Evolutionary conservation across 1,284 basidiomycete genomes (phyloP), one percentile per base, ranked within the genome.

Genomic region (Austroboletus niveus): DNA sequence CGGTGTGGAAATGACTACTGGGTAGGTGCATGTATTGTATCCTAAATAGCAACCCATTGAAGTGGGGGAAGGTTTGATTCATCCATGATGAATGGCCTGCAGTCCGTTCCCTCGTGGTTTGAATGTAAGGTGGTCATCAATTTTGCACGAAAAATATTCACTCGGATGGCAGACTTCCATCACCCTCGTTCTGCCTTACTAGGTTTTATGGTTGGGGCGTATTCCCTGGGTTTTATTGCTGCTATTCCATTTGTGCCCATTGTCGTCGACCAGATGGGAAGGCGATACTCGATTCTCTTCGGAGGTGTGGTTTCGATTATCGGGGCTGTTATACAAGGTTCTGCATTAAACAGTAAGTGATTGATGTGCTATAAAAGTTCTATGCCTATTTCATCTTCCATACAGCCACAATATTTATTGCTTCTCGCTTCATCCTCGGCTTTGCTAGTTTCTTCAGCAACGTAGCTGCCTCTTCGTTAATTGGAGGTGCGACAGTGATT

Each of bases 1-100:
- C 24, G 80, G 78, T 34, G 80, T 81, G 14, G 80, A 84, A 59
- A 80, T 82, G 78, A 82, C 80, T 1, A 79, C 74, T 60, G 81
- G 81, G 79, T 77, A 54, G 55, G 75, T 65, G 31, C 32, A 11
- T 75, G 17, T 17, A 74, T 15, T 73, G 12, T 6, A 30, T 20
- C 3, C 5, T 10, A 12, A 15, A 41, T 39, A 6, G 2, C n/a
- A 1, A 20, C 15, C 10, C 20, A 32, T 17, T 53, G 40, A 57
- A 1, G 5, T 24, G 22, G 1, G 20, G 47, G n/a, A 45, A 57
- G 57, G 0, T 57, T 53, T 15, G 57, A 57, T 17, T 14, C 39
- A 3, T 47, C 52, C 15, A 52, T 53, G 58, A 3, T 60, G 4
- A 60, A 55, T 40, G 58, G 54, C 4, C n/a, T 62, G 24, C 60